phyloP scores from a whole-genome alignment of 768 basidiomycete genomes.

The Boletus huronensis region DNA sequence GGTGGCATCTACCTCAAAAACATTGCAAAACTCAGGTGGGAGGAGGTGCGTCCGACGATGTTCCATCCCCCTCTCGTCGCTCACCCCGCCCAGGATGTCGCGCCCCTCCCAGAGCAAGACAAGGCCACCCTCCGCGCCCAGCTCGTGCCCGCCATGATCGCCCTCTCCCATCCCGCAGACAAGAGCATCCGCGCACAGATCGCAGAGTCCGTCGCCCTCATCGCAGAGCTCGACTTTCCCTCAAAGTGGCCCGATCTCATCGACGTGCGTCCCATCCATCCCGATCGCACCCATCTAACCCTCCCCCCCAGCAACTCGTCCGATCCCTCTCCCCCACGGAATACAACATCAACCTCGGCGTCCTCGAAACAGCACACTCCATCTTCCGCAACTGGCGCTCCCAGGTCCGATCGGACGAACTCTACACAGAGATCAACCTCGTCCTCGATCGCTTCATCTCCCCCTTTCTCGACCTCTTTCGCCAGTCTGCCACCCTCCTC shows the following conservation, averaged over 20 bases:
- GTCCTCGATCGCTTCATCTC: slow-evolving; percentile 80
- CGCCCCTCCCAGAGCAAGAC: slow-evolving; percentile 67
- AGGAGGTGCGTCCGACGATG: slow-evolving; percentile 70
- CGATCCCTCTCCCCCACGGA: slow-evolving; percentile 73
- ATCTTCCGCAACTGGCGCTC: slow-evolving; percentile 95
- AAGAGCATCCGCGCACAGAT: slow-evolving; percentile 78
- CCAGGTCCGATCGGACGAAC: slow-evolving; percentile 79
- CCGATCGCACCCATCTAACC: slow-evolving; percentile 13
- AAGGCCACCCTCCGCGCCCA: slow-evolving; percentile 68
- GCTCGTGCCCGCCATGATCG: slow-evolving; percentile 90
- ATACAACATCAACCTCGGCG: slow-evolving; percentile 83
- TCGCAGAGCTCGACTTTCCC: slow-evolving; percentile 92
- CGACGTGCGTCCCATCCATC: slow-evolving; percentile 57
- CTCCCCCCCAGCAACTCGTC: slow-evolving; percentile 73
- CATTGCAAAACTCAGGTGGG: slow-evolving; percentile 82
- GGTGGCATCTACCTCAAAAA: slow-evolving; percentile 94
- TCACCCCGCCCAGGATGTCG: slow-evolving; percentile 53
- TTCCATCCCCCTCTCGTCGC: neutral
- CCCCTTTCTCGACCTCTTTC: slow-evolving; percentile 83
- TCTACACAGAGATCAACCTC: slow-evolving; percentile 89
- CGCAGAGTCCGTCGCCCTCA: slow-evolving; percentile 88
- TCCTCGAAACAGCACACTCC: slow-evolving; percentile 92
- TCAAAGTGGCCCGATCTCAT: slow-evolving; percentile 83
- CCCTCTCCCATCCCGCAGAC: slow-evolving; percentile 69
- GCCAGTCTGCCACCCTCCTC: slow-evolving; percentile 55